Conservation (phyloP, 768 basidiomycete genomes). For the Chalciporus sphaerocephalus region DNA sequence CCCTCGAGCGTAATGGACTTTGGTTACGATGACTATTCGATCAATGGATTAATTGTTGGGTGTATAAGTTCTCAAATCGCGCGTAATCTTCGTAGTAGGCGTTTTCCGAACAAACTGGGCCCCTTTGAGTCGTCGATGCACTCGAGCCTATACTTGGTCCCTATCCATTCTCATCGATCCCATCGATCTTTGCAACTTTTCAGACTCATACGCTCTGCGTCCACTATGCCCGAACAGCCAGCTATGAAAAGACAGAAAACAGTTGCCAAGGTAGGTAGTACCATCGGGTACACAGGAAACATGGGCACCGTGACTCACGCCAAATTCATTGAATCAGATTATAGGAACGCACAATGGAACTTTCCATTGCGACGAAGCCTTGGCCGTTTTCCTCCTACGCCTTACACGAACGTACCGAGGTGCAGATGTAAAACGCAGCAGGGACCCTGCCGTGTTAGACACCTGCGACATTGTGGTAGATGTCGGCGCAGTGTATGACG, state of each 20-base stretch:
- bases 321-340: conserved; percentile 38
- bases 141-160: background rate
- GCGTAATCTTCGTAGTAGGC: too few relatives aligned
- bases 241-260: conserved; percentile 42
- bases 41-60: conserved; percentile 17
- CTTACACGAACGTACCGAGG: conserved; percentile 70
- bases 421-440: conserved; percentile 68
- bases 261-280: conserved; percentile 35
- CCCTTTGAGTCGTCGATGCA: too few relatives aligned
- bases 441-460: conserved; percentile 67
- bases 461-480: conserved; percentile 94
- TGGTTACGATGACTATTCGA: conserved; percentile 10
- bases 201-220: background rate
- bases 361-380: conserved; percentile 95
- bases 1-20: conserved; percentile 22
- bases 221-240: conserved; percentile 24
- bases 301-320: too few relatives aligned
- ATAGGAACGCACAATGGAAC: conserved; percentile 96
- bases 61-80: conserved; percentile 22
- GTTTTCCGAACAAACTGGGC: too few relatives aligned
- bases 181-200: conserved; percentile 1
- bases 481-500: conserved; percentile 90
- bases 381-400: conserved; percentile 86
- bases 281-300: background rate
- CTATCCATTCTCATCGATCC: background rate